Conservation (phyloP, 345 rosid species). For the Brassica juncea region DNA sequence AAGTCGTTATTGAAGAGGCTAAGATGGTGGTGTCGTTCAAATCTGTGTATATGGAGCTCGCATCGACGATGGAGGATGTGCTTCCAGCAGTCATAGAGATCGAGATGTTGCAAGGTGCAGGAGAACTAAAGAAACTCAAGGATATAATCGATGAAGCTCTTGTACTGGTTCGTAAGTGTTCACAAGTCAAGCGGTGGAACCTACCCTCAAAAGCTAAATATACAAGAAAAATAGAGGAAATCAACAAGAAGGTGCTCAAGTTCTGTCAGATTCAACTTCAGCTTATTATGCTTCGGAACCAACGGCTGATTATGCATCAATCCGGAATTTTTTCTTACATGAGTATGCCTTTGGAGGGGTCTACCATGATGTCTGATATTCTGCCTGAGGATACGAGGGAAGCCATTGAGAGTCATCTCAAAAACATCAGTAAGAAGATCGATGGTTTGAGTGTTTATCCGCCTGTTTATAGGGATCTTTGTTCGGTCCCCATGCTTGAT, state of each 20-base stretch:
- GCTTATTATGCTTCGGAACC: not conserved
- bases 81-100: not conserved
- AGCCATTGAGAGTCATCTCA: not conserved
- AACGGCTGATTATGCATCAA: not conserved
- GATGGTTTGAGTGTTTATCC: not conserved
- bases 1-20: not conserved
- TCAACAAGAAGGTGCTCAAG: not conserved
- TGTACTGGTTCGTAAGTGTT: not conserved
- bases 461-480: not conserved
- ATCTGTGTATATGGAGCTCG: not conserved
- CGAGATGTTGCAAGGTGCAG: not conserved
- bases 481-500: not conserved
- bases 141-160: not conserved
- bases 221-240: not conserved
- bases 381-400: not conserved
- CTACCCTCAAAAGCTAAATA: not conserved
- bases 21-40: not conserved
- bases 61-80: not conserved
- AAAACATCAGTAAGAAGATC: not conserved
- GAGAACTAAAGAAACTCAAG: not conserved
- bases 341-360: not conserved
- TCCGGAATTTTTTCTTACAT: not conserved
- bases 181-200: not conserved
- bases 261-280: not conserved
- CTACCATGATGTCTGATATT: not conserved